Evolutionary conservation across 345 rosid genomes (phyloP).

Genomic region (Zanthoxylum bungeanum): DNA sequence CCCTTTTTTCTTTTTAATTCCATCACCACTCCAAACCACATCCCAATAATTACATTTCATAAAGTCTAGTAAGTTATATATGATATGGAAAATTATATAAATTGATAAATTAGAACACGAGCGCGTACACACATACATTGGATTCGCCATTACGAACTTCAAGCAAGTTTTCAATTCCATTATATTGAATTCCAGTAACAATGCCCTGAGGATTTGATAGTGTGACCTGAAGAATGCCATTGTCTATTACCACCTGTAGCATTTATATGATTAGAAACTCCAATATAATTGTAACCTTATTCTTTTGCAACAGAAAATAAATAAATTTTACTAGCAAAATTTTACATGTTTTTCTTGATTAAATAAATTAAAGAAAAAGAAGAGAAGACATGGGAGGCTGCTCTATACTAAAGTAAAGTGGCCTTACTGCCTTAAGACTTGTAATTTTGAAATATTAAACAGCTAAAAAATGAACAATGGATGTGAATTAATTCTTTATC

Average conservation of each 20-base stretch:
- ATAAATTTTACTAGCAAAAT: not conserved
- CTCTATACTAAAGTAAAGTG: not conserved
- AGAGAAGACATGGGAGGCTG: not conserved
- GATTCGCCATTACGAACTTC: slow-evolving; percentile 69
- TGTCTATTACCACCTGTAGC: slow-evolving; percentile 71
- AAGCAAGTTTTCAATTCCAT: slow-evolving; percentile 74
- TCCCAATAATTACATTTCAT: slow-evolving; percentile 58
- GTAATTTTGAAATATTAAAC: not conserved
- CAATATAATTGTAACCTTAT: not conserved
- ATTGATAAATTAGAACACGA: not conserved
- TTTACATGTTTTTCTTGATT: slow-evolving; percentile 12
- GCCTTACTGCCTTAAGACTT: not conserved
- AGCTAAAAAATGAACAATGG: not conserved
- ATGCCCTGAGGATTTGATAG: slow-evolving; percentile 74
- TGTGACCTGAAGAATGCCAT: slow-evolving; percentile 61
- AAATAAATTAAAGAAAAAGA: not conserved
- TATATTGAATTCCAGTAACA: slow-evolving; percentile 60
- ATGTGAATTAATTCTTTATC: not conserved
- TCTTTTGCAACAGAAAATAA: not conserved
- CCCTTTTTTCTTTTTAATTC: slow-evolving; percentile 43
- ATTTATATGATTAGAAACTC: not conserved
- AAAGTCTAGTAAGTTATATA: no score
- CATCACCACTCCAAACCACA: slow-evolving; percentile 56
- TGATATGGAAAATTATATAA: no score
- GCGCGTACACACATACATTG: slow-evolving; percentile 29